These are phyloP conservation scores for Kalanchoe fedtschenkoi DNA, from an alignment of 164 flowering plant genomes.

Conservation along the genomic window DNA sequence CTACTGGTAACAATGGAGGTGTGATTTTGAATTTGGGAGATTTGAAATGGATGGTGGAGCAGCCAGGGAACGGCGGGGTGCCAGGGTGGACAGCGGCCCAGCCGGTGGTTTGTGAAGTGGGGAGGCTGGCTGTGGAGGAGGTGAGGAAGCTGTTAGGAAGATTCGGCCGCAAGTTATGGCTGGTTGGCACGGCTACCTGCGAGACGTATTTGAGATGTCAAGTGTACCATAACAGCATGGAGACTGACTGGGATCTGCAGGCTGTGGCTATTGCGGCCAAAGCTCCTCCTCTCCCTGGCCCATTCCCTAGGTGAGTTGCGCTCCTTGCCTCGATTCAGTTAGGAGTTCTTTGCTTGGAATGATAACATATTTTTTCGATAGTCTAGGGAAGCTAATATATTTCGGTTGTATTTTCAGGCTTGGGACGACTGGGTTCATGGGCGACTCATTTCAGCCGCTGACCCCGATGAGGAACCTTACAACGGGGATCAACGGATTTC, in stretches of 20 bases:
- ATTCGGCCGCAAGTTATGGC: conserved; percentile 52
- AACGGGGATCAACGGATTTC: conserved; percentile 15
- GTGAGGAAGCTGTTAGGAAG: conserved; percentile 56
- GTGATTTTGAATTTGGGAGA: conserved; percentile 80
- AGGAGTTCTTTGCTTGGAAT: neutral
- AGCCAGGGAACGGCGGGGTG: conserved; percentile 23
- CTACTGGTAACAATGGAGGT: conserved; percentile 19
- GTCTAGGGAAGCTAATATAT: neutral
- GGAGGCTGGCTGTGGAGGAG: conserved; percentile 48
- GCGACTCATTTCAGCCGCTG: conserved; percentile 45
- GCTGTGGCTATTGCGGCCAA: conserved; percentile 71
- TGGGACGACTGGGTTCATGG: conserved; percentile 45
- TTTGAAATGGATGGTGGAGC: conserved; percentile 86
- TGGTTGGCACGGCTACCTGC: conserved; percentile 88
- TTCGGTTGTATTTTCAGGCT: conserved; percentile 25
- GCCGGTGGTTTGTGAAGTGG: conserved; percentile 44
- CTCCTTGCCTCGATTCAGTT: neutral
- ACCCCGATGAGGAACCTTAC: conserved; percentile 38
- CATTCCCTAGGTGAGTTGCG: conserved; percentile 58
- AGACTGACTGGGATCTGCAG: conserved; percentile 94
- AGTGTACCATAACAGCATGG: conserved; percentile 80
- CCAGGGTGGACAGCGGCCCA: conserved; percentile 21
- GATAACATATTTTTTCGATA: neutral
- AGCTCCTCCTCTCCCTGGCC: conserved; percentile 48
- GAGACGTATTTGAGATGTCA: conserved; percentile 93